Base-by-base conservation (phyloP, 805 yeast species). In the Candida broadrunensis region DNA sequence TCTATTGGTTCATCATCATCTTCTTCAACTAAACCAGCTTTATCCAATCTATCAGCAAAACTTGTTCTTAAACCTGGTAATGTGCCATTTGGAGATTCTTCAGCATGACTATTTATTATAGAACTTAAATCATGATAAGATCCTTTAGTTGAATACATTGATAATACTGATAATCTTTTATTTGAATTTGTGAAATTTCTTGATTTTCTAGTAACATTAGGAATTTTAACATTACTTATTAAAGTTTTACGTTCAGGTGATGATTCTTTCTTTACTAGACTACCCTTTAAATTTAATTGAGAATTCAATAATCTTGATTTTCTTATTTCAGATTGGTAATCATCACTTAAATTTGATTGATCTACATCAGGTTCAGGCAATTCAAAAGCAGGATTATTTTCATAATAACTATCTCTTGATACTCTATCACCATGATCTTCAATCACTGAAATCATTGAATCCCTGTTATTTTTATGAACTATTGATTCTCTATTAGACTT, bases 151-250 rank as follows among this genome's bases (percentile, higher is more conserved):
- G 90, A 83, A 51, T 82, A 81, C 60, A 83, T 66, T 0, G 89
- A 82, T 32, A 85, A 59, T n/a, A 85, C 85, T 24, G 88, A 81
- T 39, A 83, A 65, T 54, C 93, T 74, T 60, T 81, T 85, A 54
- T 79, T 79, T 5, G 81, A 76, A 41, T 73, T 72, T 27, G 83
- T 73, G 55, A 81, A 81, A 41, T 77, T 70, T 52, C 77, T 74
- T 2, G 88, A 82, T 50, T 77, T 77, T 59, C 89, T 77, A 0
- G 89, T 77, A 26, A 84, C 87, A 46, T 77, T 78, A 17, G 91
- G 91, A 37, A 84, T 79, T 42, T 72, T 71, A 33, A 84, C 81
- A 46, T 80, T 85, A 15, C 85, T 77, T 33, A 84, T 68, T 21
- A 70, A 54, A 1, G 75, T 67, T 43, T 72, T 73, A 33, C 80